These are phyloP conservation scores for Colletotrichum lentis DNA, from an alignment of 2,329 filamentous ascomycete genomes.

Conservation along the genomic window DNA sequence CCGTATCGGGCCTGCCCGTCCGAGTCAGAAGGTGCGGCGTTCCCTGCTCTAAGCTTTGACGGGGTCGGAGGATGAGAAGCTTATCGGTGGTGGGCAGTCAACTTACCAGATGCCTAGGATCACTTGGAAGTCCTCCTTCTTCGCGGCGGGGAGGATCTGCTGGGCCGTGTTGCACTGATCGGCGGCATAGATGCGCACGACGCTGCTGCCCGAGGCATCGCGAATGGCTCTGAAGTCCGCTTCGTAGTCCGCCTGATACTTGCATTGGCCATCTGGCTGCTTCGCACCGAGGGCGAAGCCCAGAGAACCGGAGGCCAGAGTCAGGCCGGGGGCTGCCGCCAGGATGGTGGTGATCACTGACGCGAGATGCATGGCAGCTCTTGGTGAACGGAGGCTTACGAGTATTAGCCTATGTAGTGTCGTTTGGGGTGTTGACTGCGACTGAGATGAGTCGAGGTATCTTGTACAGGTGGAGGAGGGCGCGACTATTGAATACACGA, in stretches of 20 bases:
- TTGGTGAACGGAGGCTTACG: not conserved
- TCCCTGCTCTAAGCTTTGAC: not conserved
- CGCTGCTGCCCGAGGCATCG: slow-evolving; percentile 55
- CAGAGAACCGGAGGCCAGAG: slow-evolving; percentile 54
- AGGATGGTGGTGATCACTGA: slow-evolving; percentile 29
- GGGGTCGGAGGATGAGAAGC: not conserved
- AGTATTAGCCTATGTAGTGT: not conserved
- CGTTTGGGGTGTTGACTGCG: no score
- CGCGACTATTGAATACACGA: not conserved
- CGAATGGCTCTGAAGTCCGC: slow-evolving; percentile 70
- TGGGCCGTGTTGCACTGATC: slow-evolving; percentile 71
- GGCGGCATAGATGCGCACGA: slow-evolving; percentile 74
- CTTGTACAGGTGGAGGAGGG: not conserved
- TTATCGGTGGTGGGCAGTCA: not conserved
- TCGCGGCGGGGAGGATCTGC: slow-evolving; percentile 71
- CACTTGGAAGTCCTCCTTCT: slow-evolving; percentile 70
- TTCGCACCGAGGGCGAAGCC: slow-evolving; percentile 75
- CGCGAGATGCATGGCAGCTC: not conserved
- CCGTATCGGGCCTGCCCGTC: slow-evolving; percentile 63
- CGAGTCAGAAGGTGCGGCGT: slow-evolving; percentile 4
- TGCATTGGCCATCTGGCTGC: slow-evolving; percentile 67
- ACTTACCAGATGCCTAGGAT: slow-evolving; percentile 74
- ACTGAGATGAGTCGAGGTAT: not conserved
- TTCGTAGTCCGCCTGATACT: slow-evolving; percentile 68
- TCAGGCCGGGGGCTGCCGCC: slow-evolving; percentile 44